Base-by-base conservation (phyloP, 2,329 filamentous ascomycete genomes). In the Colletotrichum liriopes region DNA sequence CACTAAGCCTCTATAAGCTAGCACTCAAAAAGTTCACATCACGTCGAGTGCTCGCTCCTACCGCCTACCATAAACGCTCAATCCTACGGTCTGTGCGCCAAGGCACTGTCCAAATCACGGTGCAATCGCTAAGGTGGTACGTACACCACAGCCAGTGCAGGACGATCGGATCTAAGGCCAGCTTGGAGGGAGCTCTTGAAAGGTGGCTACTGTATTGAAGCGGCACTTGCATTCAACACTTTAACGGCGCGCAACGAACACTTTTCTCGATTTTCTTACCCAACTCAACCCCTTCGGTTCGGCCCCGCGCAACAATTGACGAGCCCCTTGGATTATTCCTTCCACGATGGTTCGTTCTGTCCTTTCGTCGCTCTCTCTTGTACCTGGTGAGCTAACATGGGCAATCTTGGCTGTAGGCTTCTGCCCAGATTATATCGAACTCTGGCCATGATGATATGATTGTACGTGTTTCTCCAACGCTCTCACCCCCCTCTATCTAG, bases 361-460 rank as follows among this genome's bases (percentile, higher is more conserved):
- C 39, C 16, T n/a, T 18, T 3, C 14, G 5, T 20, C 6, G 23
- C 41, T 26, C 35, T 47, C 45, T 43, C n/a, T n/a, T 52, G 20
- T 37, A 20, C 23, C 12, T 26, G 14, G 41, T 39, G n/a, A 12
- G 29, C 67, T 65, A 39, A 72, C 43, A 52, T 41, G n/a, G 35
- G n/a, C 23, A n/a, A 52, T 39, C 23, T 23, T 49, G 54, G 23
- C 29, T n/a, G 35, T 11, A 75, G 73, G 72, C 73, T 41, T 72
- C 84, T 75, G 78, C 83, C 74, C 84, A 85, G 78, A 82, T 84
- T 72, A 84, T 86, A 75, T 79, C 82, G 68, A 86, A 84, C 78
- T 83, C 84, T 63, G 83, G 84, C 81, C 96, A 99, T 87, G 96
- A 98, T 93, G 96, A 98, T 83, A 98, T 98, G 96, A 98, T 99